Evolutionary conservation across 2,329 filamentous ascomycete species (phyloP).

Genomic region (Ambrosiella xylebori): DNA sequence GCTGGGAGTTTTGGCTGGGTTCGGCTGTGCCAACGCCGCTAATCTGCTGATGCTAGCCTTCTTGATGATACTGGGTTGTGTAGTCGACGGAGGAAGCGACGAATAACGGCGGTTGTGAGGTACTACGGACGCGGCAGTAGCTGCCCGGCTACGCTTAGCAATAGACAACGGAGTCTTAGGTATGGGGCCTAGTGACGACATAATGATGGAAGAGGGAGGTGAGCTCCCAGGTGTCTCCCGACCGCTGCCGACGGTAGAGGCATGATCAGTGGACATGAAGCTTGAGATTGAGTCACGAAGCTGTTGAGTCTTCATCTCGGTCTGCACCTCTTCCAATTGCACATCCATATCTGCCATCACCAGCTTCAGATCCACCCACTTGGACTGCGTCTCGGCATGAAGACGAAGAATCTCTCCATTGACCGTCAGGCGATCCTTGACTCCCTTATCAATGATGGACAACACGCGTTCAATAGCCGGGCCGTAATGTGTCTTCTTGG

Average conservation of each 20-base stretch:
- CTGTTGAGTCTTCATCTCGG: slow-evolving; percentile 48
- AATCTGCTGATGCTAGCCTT: slow-evolving; percentile 27
- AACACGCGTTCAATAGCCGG: slow-evolving; percentile 84
- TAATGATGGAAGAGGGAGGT: slow-evolving; percentile 43
- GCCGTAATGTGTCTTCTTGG: slow-evolving; percentile 85
- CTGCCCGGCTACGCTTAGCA: slow-evolving; percentile 29
- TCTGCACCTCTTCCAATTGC: slow-evolving; percentile 54
- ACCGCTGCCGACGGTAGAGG: slow-evolving; percentile 45
- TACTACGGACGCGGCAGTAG: slow-evolving; percentile 24
- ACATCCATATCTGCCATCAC: slow-evolving; percentile 64
- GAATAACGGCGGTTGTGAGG: slow-evolving; percentile 30
- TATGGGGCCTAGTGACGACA: slow-evolving; percentile 36
- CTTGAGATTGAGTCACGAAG: slow-evolving; percentile 86
- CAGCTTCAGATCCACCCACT: slow-evolving; percentile 59
- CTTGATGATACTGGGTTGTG: slow-evolving; percentile 21
- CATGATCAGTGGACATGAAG: slow-evolving; percentile 61
- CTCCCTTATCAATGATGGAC: slow-evolving; percentile 86
- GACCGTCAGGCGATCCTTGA: slow-evolving; percentile 84
- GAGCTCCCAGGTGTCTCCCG: slow-evolving; percentile 55
- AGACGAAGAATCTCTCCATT: slow-evolving; percentile 87
- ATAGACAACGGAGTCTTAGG: slow-evolving; percentile 28
- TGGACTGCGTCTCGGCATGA: slow-evolving; percentile 68
- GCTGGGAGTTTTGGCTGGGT: slow-evolving; percentile 30
- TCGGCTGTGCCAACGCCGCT: slow-evolving; percentile 31
- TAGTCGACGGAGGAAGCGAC: slow-evolving; percentile 29